phyloP scores from a whole-genome alignment of 164 flowering plant species.

The Dillenia suffruticosa region DNA sequence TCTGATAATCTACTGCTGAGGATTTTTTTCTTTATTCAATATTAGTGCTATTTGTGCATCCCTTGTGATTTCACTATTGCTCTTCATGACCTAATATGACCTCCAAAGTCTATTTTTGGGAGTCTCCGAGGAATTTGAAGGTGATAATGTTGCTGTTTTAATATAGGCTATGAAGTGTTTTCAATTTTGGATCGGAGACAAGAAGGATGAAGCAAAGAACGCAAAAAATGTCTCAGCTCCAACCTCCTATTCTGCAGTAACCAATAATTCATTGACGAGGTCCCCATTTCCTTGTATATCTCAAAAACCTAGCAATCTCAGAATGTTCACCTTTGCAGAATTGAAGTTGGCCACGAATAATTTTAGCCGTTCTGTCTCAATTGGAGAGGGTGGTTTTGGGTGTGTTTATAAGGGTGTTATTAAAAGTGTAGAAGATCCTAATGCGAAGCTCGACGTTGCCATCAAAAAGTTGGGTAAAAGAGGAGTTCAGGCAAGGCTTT shows the following conservation, averaged over 20 bases:
- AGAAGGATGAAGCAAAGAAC: slow-evolving; percentile 42
- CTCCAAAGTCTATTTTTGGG: not conserved
- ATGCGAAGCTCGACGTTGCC: slow-evolving; percentile 57
- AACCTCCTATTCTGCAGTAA: slow-evolving; percentile 29
- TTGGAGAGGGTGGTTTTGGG: slow-evolving; percentile 99
- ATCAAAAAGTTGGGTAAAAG: slow-evolving; percentile 78
- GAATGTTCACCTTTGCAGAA: slow-evolving; percentile 60
- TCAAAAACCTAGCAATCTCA: slow-evolving; percentile 66
- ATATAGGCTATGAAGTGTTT: slow-evolving; percentile 63
- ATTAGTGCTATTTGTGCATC: too few species aligned
- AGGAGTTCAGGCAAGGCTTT: slow-evolving; percentile 75
- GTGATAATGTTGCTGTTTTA: slow-evolving; percentile 9
- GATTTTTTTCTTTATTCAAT: too few species aligned
- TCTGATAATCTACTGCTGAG: too few species aligned
- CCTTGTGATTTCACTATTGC: too few species aligned
- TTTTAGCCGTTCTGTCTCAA: slow-evolving; percentile 60
- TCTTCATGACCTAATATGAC: too few species aligned
- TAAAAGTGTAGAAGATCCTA: slow-evolving; percentile 48
- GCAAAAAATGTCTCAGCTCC: slow-evolving; percentile 27
- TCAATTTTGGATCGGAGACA: slow-evolving; percentile 31
- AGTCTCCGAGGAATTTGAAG: too few species aligned
- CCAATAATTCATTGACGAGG: slow-evolving; percentile 50
- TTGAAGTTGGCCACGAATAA: slow-evolving; percentile 68
- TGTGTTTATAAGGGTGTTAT: slow-evolving; percentile 79
- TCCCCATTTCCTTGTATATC: slow-evolving; percentile 37